Base-by-base conservation (phyloP, 2,329 filamentous ascomycete species). In the Neocucurbitaria cava region DNA sequence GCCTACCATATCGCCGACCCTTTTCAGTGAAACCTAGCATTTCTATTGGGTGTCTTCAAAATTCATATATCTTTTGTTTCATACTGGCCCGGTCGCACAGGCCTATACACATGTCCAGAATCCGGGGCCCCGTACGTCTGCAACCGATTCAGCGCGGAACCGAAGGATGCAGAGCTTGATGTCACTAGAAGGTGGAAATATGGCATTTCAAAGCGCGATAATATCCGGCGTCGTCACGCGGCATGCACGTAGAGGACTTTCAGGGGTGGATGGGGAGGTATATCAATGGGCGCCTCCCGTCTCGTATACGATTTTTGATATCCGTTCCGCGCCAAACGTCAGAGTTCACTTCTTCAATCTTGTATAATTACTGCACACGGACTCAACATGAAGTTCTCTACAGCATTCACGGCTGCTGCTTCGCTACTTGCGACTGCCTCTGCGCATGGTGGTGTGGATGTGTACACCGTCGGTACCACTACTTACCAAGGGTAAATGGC, bases 381-480 rank as follows among this genome's bases (percentile, higher is more conserved):
- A 24, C 18, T 42, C 35, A 68, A 20, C 9, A 72, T 71, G 69
- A 69, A 64, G 52, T 53, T 63, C 38, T 56, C 48, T 5, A 55
- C 59, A n/a, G 40, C 51, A 6, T 49, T 68, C 23, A 51, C 63
- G 10, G 50, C 53, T 13, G 60, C 54, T 26, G 56, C 62, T 38
- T 65, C 68, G 26, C 45, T 72, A 45, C 38, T 70, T 39, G 57
- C 58, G 6, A 61, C 55, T 21, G 62, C 46, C 5, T 60, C 49
- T 38, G 68, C 67, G 5, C 69, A 71, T 57, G 68, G 69, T 47
- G 69, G 66, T 46, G 66, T 72, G 20, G 67, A 66, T 17, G 46
- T 41, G 8, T 71, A 72, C 33, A 68, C 60, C 13, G 62, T 69
- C 2, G 68, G 64, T 24, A 54, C 49, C 18, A 66, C 57, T 40